Conservation (phyloP, 768 basidiomycete genomes). For the Hericium erinaceus region DNA sequence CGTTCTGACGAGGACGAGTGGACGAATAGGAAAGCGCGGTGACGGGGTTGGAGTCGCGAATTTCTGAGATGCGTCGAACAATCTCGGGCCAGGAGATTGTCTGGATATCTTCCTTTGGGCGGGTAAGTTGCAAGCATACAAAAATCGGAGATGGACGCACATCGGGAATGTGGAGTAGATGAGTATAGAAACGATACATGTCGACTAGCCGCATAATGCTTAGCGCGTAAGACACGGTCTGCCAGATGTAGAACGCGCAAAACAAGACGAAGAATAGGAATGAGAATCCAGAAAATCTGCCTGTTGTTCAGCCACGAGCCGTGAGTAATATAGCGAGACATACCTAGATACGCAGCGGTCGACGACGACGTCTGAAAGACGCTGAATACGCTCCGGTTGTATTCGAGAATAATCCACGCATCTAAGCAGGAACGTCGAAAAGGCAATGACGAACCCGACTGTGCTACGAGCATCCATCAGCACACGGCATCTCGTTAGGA, state of each 20-base stretch:
- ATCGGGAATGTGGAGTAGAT: slow-evolving; percentile 90
- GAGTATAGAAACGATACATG: slow-evolving; percentile 94
- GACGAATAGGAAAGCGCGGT: slow-evolving; percentile 71
- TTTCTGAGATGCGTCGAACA: slow-evolving; percentile 80
- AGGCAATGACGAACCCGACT: slow-evolving; percentile 95
- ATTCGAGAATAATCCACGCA: slow-evolving; percentile 90
- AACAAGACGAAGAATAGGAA: slow-evolving; percentile 80
- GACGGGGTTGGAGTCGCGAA: slow-evolving; percentile 88
- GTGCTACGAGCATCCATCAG: slow-evolving; percentile 51
- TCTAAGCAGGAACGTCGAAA: slow-evolving; percentile 91
- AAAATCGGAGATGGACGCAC: slow-evolving; percentile 34
- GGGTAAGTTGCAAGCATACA: slow-evolving; percentile 5
- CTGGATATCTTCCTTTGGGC: slow-evolving; percentile 81
- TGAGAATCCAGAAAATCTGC: slow-evolving; percentile 77
- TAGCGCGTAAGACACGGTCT: slow-evolving; percentile 70
- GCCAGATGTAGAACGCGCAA: slow-evolving; percentile 82
- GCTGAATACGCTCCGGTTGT: slow-evolving; percentile 52
- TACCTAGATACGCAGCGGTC: slow-evolving; percentile 78
- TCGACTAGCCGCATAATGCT: slow-evolving; percentile 74
- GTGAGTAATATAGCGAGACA: slow-evolving; percentile 17
- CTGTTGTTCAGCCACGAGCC: not conserved
- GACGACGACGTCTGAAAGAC: slow-evolving; percentile 76
- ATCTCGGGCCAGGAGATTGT: slow-evolving; percentile 96
- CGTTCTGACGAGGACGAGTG: slow-evolving; percentile 46
- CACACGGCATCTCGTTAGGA: slow-evolving; percentile 6